Conservation (phyloP, 2,329 filamentous ascomycete species). For the Penicillium sp. region DNA sequence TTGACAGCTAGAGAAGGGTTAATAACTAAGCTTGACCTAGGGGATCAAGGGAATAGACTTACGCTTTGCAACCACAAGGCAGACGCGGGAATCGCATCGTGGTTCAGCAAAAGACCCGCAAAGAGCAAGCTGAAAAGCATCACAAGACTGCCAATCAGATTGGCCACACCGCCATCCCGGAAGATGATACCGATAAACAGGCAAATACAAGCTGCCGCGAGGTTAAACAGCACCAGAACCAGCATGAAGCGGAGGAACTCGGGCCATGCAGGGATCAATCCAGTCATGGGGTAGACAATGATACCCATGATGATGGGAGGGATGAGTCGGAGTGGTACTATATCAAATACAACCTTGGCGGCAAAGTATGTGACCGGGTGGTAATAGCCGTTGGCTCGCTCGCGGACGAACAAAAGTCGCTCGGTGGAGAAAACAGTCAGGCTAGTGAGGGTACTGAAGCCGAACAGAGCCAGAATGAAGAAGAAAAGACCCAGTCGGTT, state of each 20-base stretch:
- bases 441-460: slow-evolving; percentile 93
- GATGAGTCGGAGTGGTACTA: slow-evolving; percentile 90
- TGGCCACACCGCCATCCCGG: slow-evolving; percentile 88
- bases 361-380: slow-evolving; percentile 91
- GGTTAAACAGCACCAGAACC: slow-evolving; percentile 92
- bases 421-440: slow-evolving; percentile 93
- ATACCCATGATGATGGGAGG: slow-evolving; percentile 94
- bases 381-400: slow-evolving; percentile 97
- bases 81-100: slow-evolving; percentile 84
- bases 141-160: slow-evolving; percentile 88
- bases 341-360: slow-evolving; percentile 97
- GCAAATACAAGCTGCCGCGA: slow-evolving; percentile 91
- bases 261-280: slow-evolving; percentile 77
- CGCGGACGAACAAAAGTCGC: slow-evolving; percentile 86
- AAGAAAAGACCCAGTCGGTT: slow-evolving; percentile 97
- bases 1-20: slow-evolving; percentile 68
- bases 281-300: slow-evolving; percentile 98
- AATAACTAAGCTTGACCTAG: slow-evolving; percentile 28
- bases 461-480: slow-evolving; percentile 93
- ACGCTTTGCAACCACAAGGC: slow-evolving; percentile 88
- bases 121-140: slow-evolving; percentile 98
- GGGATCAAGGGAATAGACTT: slow-evolving; percentile 43
- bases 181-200: slow-evolving; percentile 96
- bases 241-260: slow-evolving; percentile 93
- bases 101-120: slow-evolving; percentile 90